Evolutionary conservation across 805 yeast species (phyloP), one percentile per base, ranked within the genome.

Genomic region (Sugiyamaella boreocaroliniensis): DNA sequence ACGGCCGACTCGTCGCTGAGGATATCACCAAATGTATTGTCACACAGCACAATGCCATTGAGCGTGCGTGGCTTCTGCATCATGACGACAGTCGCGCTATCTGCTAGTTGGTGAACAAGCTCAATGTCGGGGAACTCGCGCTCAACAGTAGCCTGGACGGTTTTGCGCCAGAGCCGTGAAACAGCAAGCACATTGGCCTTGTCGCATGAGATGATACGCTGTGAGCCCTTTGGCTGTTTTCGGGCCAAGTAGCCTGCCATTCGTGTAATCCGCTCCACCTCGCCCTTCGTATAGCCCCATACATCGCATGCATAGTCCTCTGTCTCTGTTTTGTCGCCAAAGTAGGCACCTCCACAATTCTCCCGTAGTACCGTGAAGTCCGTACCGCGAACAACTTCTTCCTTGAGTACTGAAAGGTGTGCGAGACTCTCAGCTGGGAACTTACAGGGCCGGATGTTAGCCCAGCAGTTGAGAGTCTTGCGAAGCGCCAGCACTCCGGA

Each of bases 71-170:
- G 98, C 55, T 80, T 81, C 73, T 90, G 88, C 61, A 92, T 86
- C 63, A 90, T 75, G 64, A 90, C 89, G 97, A 90, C 92, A 44
- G 98, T 97, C 48, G 97, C 97, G n/a, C 97, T 89, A 71, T 90
- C 98, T 63, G 92, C 89, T 70, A 90, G 79, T 76, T 92, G 98
- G 73, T 92, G 96, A 68, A 89, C 86, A 45, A 89, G 77, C 16
- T 77, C 77, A 64, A 92, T 74, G 61, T 83, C 83, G 51, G 98
- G 98, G 76, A 90, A 90, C 71, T 92, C 97, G 54, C 82, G 79
- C 54, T 76, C 72, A 61, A 90, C 85, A 46, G 89, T 85, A 64
- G 83, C 79, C 61, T 86, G 87, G 44, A 89, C 96, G 14, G 93
- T 86, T 68, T 80, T 83, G 72, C 98, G 83, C 98, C 98, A 90